Evolutionary conservation across 2,329 filamentous ascomycete genomes (phyloP).

Genomic region (Xylaria sp.): DNA sequence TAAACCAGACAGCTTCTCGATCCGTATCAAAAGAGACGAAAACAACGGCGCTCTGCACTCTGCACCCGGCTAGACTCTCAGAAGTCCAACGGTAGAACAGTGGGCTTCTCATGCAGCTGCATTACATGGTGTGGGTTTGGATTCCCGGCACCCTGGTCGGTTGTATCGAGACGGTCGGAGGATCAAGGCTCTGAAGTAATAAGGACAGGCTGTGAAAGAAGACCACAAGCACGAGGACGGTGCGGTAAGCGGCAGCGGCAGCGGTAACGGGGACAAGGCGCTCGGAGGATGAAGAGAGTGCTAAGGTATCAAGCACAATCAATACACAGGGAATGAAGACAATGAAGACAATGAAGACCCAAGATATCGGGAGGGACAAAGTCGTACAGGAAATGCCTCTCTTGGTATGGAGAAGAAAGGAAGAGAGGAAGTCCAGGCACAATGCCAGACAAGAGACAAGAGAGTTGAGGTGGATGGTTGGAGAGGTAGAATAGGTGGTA

Average conservation of each 20-base stretch:
- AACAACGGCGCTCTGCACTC: slow-evolving; percentile 39
- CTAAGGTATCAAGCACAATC: not conserved
- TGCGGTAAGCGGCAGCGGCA: not conserved
- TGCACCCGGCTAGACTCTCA: slow-evolving; percentile 43
- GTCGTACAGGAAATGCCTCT: slow-evolving; percentile 34
- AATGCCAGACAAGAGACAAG: slow-evolving; percentile 24
- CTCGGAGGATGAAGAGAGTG: not conserved
- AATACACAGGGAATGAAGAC: slow-evolving; percentile 20
- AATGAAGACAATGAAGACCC: slow-evolving; percentile 21
- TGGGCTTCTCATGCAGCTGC: slow-evolving; percentile 41
- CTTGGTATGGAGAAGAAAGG: slow-evolving; percentile 40
- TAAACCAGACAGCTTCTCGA: slow-evolving; percentile 6
- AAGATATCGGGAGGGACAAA: slow-evolving; percentile 34
- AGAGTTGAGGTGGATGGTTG: slow-evolving; percentile 26
- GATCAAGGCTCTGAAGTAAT: slow-evolving; percentile 13
- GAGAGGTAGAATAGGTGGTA: slow-evolving; percentile 13
- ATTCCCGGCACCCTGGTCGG: slow-evolving; percentile 14
- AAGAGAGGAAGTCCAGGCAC: slow-evolving; percentile 37
- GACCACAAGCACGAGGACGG: slow-evolving; percentile 11
- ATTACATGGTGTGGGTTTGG: slow-evolving; percentile 39
- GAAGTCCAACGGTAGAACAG: slow-evolving; percentile 42
- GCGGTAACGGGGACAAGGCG: not conserved
- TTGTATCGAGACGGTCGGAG: slow-evolving; percentile 3
- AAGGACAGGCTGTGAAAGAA: not conserved
- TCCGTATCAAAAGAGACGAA: slow-evolving; percentile 26